These are phyloP conservation scores for Thalia dealbata DNA, from an alignment of 176 grass and related monocot genomes.

Conservation along the genomic window DNA sequence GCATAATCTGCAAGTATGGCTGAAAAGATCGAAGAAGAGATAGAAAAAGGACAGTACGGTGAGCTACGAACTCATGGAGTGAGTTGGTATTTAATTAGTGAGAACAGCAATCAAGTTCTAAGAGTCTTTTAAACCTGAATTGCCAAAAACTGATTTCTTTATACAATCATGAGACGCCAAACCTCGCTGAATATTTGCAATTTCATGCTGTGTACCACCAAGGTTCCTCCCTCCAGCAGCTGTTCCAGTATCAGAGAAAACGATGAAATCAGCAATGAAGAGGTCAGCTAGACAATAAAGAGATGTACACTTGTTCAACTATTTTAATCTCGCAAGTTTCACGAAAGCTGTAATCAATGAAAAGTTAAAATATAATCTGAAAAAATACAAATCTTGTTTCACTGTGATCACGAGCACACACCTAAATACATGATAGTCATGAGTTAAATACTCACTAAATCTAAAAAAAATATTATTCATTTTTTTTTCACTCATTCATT, in stretches of 20 bases:
- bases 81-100: constrained; percentile 19
- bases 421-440: too few species aligned
- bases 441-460: too few species aligned
- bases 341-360: constrained; percentile 62
- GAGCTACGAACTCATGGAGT: constrained; percentile 48
- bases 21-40: constrained; percentile 34
- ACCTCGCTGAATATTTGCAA: constrained; percentile 21
- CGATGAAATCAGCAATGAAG: not conserved
- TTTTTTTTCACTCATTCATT: too few species aligned
- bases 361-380: constrained; percentile 66
- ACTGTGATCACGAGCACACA: too few species aligned
- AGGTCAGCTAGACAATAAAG: not conserved
- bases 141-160: not conserved
- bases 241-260: not conserved
- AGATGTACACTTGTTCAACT: constrained; percentile 29
- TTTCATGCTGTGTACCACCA: constrained; percentile 45
- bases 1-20: constrained; percentile 26
- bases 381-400: constrained; percentile 31
- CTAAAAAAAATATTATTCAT: too few species aligned
- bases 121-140: not conserved
- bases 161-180: not conserved
- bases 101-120: constrained; percentile 45
- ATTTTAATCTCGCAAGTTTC: constrained; percentile 18
- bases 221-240: not conserved
- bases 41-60: constrained; percentile 22